Conservation (phyloP, 2,329 filamentous ascomycete species). For the Fusarium zealandicum region DNA sequence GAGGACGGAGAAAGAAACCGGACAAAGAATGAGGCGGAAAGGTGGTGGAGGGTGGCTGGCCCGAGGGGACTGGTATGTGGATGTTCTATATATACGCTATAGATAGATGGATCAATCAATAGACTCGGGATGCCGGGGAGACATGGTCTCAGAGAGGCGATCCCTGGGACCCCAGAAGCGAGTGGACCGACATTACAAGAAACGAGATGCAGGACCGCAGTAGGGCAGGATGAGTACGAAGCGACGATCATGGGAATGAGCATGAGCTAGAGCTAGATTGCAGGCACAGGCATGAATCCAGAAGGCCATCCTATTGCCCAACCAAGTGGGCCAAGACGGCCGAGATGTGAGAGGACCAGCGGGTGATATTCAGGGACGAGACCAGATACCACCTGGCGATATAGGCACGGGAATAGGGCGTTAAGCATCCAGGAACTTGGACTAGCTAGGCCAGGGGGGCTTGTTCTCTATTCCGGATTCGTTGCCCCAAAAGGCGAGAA, state of each 20-base stretch:
- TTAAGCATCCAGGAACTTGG: background rate
- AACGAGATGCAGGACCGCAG: conserved; percentile 23
- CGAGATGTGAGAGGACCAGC: background rate
- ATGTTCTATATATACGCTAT: conserved; percentile 32
- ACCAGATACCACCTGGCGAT: conserved; percentile 4
- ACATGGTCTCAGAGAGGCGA: background rate
- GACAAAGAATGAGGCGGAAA: conserved; percentile 19
- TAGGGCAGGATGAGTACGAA: background rate
- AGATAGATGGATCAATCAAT: background rate
- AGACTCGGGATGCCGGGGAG: background rate
- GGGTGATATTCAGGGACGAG: conserved; percentile 25
- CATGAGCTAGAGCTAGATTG: conserved; percentile 14
- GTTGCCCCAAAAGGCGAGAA: background rate
- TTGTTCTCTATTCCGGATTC: background rate
- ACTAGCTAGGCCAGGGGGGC: background rate
- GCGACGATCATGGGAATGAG: conserved; percentile 4
- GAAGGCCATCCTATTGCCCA: background rate
- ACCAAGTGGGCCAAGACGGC: background rate
- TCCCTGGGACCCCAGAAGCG: background rate
- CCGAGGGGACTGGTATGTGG: conserved; percentile 8
- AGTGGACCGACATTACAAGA: conserved; percentile 3
- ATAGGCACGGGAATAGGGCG: conserved; percentile 1
- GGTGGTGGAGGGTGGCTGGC: conserved; percentile 18
- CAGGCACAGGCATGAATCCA: conserved; percentile 14
- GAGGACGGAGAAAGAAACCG: conserved; percentile 3